Base-by-base conservation (phyloP, 2,329 filamentous ascomycete species). In the Pseudovirgaria hyperparasitica region DNA sequence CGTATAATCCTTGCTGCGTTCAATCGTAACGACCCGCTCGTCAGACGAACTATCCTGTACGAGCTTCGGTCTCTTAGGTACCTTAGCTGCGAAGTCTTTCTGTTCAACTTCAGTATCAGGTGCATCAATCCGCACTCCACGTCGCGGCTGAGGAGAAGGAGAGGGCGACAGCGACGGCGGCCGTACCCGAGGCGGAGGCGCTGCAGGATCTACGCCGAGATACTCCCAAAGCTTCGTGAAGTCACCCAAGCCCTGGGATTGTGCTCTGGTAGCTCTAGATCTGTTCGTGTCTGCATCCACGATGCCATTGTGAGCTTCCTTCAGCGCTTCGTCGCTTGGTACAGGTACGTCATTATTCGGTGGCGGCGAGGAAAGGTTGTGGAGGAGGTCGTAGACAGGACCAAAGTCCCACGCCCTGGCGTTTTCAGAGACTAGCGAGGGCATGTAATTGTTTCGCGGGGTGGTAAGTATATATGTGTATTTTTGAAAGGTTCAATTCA, bases 391-490 rank as follows among this genome's bases (percentile, higher is more conserved):
- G 29, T 60, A 46, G 20, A 55, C 58, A n/a, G 56, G 48, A 31
- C 56, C 51, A 29, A 64, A 57, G 41, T 61, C 57, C 61, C 61
- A 65, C 22, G 54, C 46, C 29, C 50, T 51, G n/a, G n/a, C n/a
- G n/a, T n/a, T n/a, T n/a, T n/a, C n/a, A n/a, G n/a, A n/a, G n/a
- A n/a, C n/a, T n/a, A n/a, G n/a, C n/a, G n/a, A n/a, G n/a, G n/a
- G n/a, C n/a, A n/a, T n/a, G n/a, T n/a, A n/a, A n/a, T n/a, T n/a
- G n/a, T n/a, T n/a, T n/a, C n/a, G n/a, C n/a, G n/a, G n/a, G n/a
- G n/a, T n/a, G n/a, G n/a, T n/a, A n/a, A n/a, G n/a, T n/a, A n/a
- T n/a, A n/a, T n/a, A n/a, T n/a, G n/a, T n/a, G n/a, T n/a, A n/a
- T n/a, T n/a, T n/a, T n/a, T n/a, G n/a, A n/a, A n/a, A n/a, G n/a